Evolutionary conservation across 1,284 basidiomycete species (phyloP).

Genomic region (Cutaneotrichosporon sp.): DNA sequence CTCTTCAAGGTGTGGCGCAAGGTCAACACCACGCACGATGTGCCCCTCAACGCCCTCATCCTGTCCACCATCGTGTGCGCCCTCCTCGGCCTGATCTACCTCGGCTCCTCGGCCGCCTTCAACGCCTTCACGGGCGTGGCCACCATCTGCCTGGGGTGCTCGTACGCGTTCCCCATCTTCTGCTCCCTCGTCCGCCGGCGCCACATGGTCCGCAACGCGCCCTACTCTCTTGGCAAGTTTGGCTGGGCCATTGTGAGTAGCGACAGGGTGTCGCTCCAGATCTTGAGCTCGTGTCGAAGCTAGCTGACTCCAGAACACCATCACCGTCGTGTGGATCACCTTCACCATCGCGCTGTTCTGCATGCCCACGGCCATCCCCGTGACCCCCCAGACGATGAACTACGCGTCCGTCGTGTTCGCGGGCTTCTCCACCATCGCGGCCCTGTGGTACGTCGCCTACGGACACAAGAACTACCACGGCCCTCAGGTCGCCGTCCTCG

Average conservation of each 20-base stretch:
- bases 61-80: slow-evolving; percentile 52
- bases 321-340: slow-evolving; percentile 23
- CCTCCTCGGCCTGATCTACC: slow-evolving; percentile 54
- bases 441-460: slow-evolving; percentile 61
- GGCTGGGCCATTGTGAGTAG: slow-evolving; percentile 40
- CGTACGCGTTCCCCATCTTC: slow-evolving; percentile 53
- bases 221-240: slow-evolving; percentile 46
- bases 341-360: slow-evolving; percentile 28
- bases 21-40: slow-evolving; percentile 48
- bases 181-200: slow-evolving; percentile 51
- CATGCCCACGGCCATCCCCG: slow-evolving; percentile 36
- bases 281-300: too few relatives aligned
- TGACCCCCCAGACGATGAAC: slow-evolving; percentile 40
- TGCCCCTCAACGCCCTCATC: slow-evolving; percentile 53
- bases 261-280: too few relatives aligned
- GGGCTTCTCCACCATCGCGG: slow-evolving; percentile 61
- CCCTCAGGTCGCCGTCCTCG: slow-evolving; percentile 27
- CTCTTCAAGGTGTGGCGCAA: slow-evolving; percentile 44
- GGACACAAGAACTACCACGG: slow-evolving; percentile 46
- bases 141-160: slow-evolving; percentile 46
- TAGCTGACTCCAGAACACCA: slow-evolving; percentile 42
- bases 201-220: slow-evolving; percentile 43
- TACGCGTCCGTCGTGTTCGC: slow-evolving; percentile 65
- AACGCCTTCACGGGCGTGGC: slow-evolving; percentile 50
- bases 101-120: slow-evolving; percentile 50